Conservation (phyloP, 257 asterid species). For the Nicotiana paniculata region DNA sequence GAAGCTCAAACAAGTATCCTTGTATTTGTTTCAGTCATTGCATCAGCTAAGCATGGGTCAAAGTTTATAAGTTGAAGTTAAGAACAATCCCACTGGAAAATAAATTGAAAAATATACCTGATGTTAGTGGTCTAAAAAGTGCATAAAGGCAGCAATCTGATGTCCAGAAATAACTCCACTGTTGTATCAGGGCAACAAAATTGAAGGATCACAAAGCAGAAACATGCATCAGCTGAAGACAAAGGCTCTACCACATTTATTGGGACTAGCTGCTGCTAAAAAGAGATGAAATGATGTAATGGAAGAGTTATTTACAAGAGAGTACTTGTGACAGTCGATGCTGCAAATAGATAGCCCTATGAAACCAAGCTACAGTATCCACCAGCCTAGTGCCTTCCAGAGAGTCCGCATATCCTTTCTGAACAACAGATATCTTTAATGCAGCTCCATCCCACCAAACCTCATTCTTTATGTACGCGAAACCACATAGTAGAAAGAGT, state of each 20-base stretch:
- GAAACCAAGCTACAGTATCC: neutral
- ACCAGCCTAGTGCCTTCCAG: neutral
- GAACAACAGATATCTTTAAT: neutral
- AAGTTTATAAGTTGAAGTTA: conserved; percentile 27
- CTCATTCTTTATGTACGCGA: neutral
- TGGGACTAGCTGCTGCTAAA: neutral
- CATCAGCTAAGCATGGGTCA: conserved; percentile 62
- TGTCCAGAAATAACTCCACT: neutral
- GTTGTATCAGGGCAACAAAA: neutral
- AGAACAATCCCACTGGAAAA: neutral
- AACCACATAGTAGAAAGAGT: neutral
- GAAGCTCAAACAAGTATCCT: conserved; percentile 92
- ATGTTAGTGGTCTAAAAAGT: neutral
- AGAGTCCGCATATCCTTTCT: neutral
- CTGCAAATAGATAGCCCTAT: neutral
- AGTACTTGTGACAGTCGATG: neutral
- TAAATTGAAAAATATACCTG: neutral
- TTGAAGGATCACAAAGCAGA: neutral
- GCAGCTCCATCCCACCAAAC: neutral
- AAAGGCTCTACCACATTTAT: neutral
- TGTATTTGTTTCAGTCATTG: conserved; percentile 71
- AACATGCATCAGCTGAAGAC: neutral
- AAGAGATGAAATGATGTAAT: neutral
- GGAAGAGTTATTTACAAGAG: neutral
- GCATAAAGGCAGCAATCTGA: neutral